Evolutionary conservation across 495 filamentous ascomycete species (phyloP).

Genomic region (Xylaria flabelliformis): DNA sequence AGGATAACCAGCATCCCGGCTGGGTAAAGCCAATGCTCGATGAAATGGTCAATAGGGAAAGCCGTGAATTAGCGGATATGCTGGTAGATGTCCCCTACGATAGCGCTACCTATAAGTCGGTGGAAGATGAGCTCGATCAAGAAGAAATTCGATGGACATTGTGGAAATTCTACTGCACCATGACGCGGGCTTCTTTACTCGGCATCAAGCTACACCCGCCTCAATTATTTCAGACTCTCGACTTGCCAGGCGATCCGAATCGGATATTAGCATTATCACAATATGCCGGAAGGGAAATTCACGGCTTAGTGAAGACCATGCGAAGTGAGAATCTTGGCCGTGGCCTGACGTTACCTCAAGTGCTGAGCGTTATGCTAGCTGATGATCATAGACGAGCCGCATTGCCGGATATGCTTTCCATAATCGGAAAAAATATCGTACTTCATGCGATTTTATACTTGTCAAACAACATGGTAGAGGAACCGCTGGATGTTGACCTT

Average conservation of each 20-base stretch:
- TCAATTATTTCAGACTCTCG: slow-evolving; percentile 11
- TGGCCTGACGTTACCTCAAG: not conserved
- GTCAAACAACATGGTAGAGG: slow-evolving; percentile 6
- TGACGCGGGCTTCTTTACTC: slow-evolving; percentile 10
- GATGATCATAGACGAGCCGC: slow-evolving; percentile 12
- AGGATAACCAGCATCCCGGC: not conserved
- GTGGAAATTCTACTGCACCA: slow-evolving; percentile 18
- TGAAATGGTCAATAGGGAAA: not conserved
- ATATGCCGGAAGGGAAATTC: not conserved
- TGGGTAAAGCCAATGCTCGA: slow-evolving; percentile 8
- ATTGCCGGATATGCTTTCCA: slow-evolving; percentile 7
- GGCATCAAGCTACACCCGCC: slow-evolving; percentile 2
- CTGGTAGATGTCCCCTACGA: not conserved
- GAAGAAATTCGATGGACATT: slow-evolving; percentile 17
- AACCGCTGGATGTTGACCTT: not conserved
- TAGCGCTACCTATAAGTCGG: not conserved
- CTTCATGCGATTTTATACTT: slow-evolving; percentile 13
- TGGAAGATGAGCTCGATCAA: not conserved
- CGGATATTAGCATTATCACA: not conserved
- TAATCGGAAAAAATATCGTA: slow-evolving; percentile 4
- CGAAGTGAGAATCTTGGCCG: not conserved
- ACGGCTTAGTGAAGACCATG: not conserved
- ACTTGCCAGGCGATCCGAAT: slow-evolving; percentile 11
- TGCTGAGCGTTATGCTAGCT: slow-evolving; percentile 2
- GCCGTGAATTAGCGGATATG: not conserved